Evolutionary conservation across 2,329 filamentous ascomycete species (phyloP), one percentile per base, ranked within the genome.

Genomic region (Venturia oleaginea): DNA sequence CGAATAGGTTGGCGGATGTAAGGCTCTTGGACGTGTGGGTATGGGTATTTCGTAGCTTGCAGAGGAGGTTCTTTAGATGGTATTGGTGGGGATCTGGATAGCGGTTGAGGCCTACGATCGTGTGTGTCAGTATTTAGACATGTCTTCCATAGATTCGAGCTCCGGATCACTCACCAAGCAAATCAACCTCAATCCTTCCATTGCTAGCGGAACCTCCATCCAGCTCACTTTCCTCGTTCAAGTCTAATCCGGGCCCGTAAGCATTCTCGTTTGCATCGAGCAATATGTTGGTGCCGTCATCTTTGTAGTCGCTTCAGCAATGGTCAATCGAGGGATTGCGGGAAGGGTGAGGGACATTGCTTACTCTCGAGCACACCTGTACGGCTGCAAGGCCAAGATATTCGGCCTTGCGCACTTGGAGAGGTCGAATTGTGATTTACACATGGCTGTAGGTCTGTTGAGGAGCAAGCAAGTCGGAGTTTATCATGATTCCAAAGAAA

Each of bases 211-310:
- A 46, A 68, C 68, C 32, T 70, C 72, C 2, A 62, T 80, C 74
- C 13, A 83, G 76, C 61, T 80, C 79, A 13, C 80, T 78, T 48
- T 82, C 72, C 1, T 73, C 70, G 37, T 76, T 76, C 60, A 87
- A 70, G 2, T 81, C 78, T 60, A 97, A 79, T 1, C 90, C 88
- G 0, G 94, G 93, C 0, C 94, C 94, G 72, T 89, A 97, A 66
- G 94, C 92, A 73, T 99, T 99, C 79, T 99, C 94, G 72, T 99
- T 99, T 70, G 94, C 94, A 75, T 99, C 94, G 69, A 99, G 89
- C 62, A 99, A 87, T 71, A 97, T 86, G 73, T 97, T 97, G 66
- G 87, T 93, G 69, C 94, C 94, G 74, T 99, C 90, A 75, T 99
- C 93, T 80, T 99, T 97, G 84, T 99, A 97, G 83, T 99, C 94